Conservation (phyloP, 805 yeast genomes). For the Yamadazyma phyllophila region DNA sequence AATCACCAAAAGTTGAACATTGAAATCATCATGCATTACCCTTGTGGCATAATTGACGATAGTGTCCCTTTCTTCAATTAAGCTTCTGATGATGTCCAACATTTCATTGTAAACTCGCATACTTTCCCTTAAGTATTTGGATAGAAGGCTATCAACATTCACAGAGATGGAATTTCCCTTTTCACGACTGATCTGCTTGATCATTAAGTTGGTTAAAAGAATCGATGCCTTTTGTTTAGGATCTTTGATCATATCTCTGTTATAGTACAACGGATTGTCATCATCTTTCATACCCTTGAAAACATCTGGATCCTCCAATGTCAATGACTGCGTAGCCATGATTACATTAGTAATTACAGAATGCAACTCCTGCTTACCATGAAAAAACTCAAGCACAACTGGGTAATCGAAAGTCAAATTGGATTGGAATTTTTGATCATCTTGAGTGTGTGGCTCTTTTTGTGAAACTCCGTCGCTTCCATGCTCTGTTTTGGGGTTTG, state of each 20-base stretch:
- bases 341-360: conserved; percentile 55
- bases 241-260: conserved; percentile 34
- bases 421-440: conserved; percentile 9
- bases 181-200: conserved; percentile 40
- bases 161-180: conserved; percentile 34
- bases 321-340: conserved; percentile 66
- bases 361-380: conserved; percentile 70
- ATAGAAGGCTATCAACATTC: conserved; percentile 39
- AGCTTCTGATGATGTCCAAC: conserved; percentile 46
- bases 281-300: conserved; percentile 62
- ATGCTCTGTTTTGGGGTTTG: too few species aligned
- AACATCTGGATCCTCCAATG: conserved; percentile 72
- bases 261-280: conserved; percentile 39
- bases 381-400: conserved; percentile 65
- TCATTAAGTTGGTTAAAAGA: conserved; percentile 45
- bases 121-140: conserved; percentile 37
- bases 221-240: conserved; percentile 52
- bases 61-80: conserved; percentile 69
- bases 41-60: conserved; percentile 72
- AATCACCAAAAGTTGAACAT: conserved; percentile 53
- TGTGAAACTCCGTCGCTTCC: neutral
- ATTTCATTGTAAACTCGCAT: conserved; percentile 34
- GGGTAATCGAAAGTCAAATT: conserved; percentile 48
- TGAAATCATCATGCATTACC: conserved; percentile 71
- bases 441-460: neutral